Base-by-base conservation (phyloP, 208 protist genomes). In the Porcisia deanei region DNA sequence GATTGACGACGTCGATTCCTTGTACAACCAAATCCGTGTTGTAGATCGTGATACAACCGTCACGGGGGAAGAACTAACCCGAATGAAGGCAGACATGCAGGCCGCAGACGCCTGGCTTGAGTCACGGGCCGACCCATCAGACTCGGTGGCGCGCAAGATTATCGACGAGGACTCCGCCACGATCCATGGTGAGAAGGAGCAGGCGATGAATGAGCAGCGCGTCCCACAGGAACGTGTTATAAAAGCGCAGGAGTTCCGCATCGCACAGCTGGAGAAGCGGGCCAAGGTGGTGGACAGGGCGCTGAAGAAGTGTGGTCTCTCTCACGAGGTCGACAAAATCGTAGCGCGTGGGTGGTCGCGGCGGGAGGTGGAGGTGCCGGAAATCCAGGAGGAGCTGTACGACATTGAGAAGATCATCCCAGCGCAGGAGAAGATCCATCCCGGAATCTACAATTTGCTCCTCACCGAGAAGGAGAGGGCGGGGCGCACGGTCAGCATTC, bases 241-340 rank as follows among this genome's bases (percentile, higher is more conserved):
- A 22, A 96, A 96, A 76, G 90, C 92, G 49, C 92, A 96, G 79
- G 90, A 96, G 52, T 95, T 92, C 72, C 92, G 92, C 57, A 80
- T 96, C 68, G 83, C 82, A 2, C 90, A 96, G 75, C 81, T 96
- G 47, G 90, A 94, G 57, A 83, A 78, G 66, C 88, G 92, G 37
- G 79, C 92, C 1, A 88, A 89, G 79, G 78, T 81, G 30, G 85
- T 94, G 55, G 82, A 96, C 8, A 76, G 75, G 71, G 85, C 88
- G 1, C 84, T 96, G 20, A 43, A 84, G 54, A 88, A 86, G 63
- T 94, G 94, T 81, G 71, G 85, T 58, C 80, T 94, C 14, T 87
- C 74, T 52, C 80, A 76, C 34, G 85, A 89, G 52, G 90, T 94
- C 60, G 82, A 92, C 52, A 76, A 82, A 25, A 85, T 89, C 76